Evolutionary conservation across 148 eudicot species (phyloP), one percentile per base, ranked within the genome.

Genomic region (Fagopyrum esculentum): DNA sequence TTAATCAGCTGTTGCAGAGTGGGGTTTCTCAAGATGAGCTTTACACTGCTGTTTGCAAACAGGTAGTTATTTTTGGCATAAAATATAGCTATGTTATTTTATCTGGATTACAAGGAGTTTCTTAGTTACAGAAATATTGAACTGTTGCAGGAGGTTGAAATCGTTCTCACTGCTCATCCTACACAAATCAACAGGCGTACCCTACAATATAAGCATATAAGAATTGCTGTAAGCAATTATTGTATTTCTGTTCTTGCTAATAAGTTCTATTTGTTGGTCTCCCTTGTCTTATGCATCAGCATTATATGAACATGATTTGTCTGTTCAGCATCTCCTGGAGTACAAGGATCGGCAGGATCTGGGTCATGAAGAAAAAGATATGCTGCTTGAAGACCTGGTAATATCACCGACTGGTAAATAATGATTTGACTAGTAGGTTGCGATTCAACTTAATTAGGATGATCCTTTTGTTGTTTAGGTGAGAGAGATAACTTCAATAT

Each of bases 121-220:
- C 22, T 70, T 70, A 47, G 55, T 35, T 46, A 30, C 35, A 46
- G 5, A 5, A 69, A 11, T 45, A 29, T 71, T 75, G 61, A 71
- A 49, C 69, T 78, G 74, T 76, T 86, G 77, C 77, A 93, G 98
- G 93, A 72, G 80, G 94, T 93, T 75, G 98, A 93, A 81, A 89
- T 93, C 78, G 98, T 93, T 75, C 86, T 93, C 68, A 93, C 98
- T 52, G 97, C 98, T 75, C 98, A 93, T 81, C 98, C 98, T 64
- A 93, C 98, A 6, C 97, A 93, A 75, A 93, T 93, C 68, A 93
- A 93, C 76, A 81, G 97, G 26, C 92, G 97, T 47, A 93, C 97
- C 26, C 79, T 93, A 74, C 98, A 93, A 77, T 91, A 91, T 73
- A 93, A 93, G 80, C 94, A 91, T 84, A 89, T 89, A 19, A 84